Evolutionary conservation across 306 rosid genomes (phyloP).

Genomic region (Crotalaria pallida): DNA sequence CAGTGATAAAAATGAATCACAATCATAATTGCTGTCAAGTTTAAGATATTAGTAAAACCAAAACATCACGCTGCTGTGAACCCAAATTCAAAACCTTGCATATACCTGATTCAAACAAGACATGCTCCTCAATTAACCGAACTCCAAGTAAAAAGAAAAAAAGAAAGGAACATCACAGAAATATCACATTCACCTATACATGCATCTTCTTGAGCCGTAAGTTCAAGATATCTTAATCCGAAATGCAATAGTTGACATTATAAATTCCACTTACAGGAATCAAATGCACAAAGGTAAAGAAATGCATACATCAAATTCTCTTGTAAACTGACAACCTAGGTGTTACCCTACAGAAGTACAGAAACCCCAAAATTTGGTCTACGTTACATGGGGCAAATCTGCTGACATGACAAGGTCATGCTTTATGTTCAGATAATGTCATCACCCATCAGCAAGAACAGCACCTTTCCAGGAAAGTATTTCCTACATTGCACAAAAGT

Average conservation of each 20-base stretch:
- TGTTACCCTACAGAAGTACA: neutral
- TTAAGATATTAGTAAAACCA: too few relatives aligned
- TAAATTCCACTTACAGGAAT: neutral
- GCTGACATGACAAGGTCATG: neutral
- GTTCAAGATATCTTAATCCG: neutral
- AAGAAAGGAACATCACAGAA: too few relatives aligned
- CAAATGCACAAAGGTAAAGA: neutral
- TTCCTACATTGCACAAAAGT: constrained; percentile 24
- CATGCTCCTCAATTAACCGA: too few relatives aligned
- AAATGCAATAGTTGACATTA: neutral
- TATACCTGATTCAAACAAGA: too few relatives aligned
- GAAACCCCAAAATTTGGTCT: neutral
- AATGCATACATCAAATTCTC: neutral
- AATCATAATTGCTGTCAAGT: too few relatives aligned
- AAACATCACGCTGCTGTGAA: too few relatives aligned
- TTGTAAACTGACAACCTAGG: neutral
- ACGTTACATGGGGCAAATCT: neutral
- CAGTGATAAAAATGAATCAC: too few relatives aligned
- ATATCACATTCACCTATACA: too few relatives aligned
- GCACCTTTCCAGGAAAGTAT: constrained; percentile 6
- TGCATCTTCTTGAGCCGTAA: neutral
- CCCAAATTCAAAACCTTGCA: too few relatives aligned
- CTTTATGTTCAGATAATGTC: constrained; percentile 2
- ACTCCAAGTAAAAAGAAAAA: too few relatives aligned
- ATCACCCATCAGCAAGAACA: neutral